phyloP scores from a whole-genome alignment of 176 grass and related monocot genomes.

The Hordeum marinum region DNA sequence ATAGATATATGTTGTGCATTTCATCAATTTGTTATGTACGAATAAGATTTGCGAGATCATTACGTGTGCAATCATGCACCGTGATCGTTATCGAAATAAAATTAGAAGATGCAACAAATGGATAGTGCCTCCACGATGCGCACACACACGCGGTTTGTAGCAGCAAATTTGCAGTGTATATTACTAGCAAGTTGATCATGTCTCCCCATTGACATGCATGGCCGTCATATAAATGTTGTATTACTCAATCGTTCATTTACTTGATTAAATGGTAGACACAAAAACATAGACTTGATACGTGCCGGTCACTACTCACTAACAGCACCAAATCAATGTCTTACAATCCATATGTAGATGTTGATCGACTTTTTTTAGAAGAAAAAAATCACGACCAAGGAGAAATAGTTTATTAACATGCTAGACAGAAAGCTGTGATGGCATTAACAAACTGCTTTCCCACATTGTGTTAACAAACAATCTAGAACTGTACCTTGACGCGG shows the following conservation, averaged over 20 bases:
- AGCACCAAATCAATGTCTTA: slow-evolving; percentile 12
- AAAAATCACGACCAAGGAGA: not conserved
- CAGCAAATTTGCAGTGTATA: not conserved
- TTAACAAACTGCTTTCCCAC: not conserved
- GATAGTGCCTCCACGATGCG: slow-evolving; percentile 18
- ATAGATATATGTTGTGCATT: not conserved
- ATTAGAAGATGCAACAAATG: not conserved
- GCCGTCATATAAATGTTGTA: not conserved
- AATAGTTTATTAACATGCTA: not conserved
- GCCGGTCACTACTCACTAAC: slow-evolving; percentile 40
- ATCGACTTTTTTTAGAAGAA: not conserved
- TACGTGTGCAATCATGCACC: slow-evolving; percentile 27
- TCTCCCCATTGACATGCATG: not conserved
- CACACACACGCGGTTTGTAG: not conserved
- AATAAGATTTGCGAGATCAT: slow-evolving; percentile 20
- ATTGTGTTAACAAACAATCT: not conserved
- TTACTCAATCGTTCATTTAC: not conserved
- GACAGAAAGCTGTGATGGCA: not conserved
- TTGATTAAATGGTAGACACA: not conserved
- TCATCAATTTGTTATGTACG: slow-evolving; percentile 9
- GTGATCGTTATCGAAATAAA: not conserved
- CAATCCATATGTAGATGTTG: not conserved
- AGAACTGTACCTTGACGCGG: not conserved
- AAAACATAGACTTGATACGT: slow-evolving; percentile 10
- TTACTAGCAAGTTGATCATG: not conserved